phyloP scores from a whole-genome alignment of 192 early-diverging fungal genomes.

The Linnemannia exigua region DNA sequence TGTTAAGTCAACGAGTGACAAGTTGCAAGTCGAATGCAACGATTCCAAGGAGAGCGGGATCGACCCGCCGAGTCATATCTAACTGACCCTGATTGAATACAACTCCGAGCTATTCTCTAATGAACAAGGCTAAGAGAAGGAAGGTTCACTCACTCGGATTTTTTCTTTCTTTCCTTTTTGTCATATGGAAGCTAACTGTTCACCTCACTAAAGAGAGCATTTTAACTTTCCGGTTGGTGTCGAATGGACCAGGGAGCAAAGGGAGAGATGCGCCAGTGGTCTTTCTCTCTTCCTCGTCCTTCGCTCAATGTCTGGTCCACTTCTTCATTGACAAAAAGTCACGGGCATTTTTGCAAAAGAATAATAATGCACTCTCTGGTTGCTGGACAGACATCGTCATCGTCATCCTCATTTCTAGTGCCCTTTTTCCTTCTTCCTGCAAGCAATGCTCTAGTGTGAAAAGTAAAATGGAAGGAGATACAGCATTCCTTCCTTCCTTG shows the following conservation, averaged over 20 bases:
- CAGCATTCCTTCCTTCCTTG: too few relatives aligned
- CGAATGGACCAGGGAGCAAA: slow-evolving; percentile 3
- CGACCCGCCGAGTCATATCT: slow-evolving; percentile 7
- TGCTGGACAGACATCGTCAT: background rate
- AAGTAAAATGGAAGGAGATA: too few relatives aligned
- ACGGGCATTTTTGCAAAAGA: background rate
- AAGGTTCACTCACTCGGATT: background rate
- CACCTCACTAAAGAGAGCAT: background rate
- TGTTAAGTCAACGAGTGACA: too few relatives aligned
- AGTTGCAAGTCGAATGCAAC: background rate
- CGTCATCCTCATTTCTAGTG: too few relatives aligned
- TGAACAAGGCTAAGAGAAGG: background rate
- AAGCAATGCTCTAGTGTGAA: too few relatives aligned
- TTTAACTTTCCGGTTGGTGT: slow-evolving; percentile 10
- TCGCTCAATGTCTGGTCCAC: background rate
- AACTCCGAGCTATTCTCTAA: background rate
- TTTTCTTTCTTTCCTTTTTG: background rate
- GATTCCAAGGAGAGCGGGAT: background rate
- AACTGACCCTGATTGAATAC: background rate
- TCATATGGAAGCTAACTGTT: background rate
- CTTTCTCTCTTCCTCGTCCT: background rate
- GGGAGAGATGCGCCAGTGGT: background rate
- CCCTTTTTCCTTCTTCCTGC: too few relatives aligned
- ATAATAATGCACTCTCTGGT: background rate
- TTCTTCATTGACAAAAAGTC: background rate